A percentile compares a stretch with the other conserved stretches of the same genome.
Evolutionary conservation across 1,284 basidiomycete species (phyloP).

Genomic region (Uromyces viciae-fabae): DNA sequence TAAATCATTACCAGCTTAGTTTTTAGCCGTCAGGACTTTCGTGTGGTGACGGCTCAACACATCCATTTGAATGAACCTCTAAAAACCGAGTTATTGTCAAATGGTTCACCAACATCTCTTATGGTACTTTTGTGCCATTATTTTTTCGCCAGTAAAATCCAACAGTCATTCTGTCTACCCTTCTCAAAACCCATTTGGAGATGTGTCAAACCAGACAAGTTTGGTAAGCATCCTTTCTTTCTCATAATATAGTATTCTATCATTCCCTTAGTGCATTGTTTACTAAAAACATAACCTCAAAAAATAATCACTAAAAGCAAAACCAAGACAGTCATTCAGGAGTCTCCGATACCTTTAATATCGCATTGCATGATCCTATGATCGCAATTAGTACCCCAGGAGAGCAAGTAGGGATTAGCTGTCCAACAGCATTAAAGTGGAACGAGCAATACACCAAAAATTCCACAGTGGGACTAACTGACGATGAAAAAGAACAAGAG

Average conservation of each 20-base stretch:
- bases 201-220: not conserved
- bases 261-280: not conserved
- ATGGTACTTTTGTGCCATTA: slow-evolving; percentile 7
- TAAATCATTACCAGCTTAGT: no score
- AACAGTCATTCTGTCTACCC: not conserved
- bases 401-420: not conserved
- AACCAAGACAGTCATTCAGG: slow-evolving; percentile 6
- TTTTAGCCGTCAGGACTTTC: no score
- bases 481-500: slow-evolving; percentile 36
- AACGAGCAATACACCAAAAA: slow-evolving; percentile 32
- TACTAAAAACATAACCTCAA: not conserved
- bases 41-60: no score
- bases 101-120: not conserved
- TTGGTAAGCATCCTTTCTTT: not conserved
- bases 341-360: slow-evolving; percentile 15
- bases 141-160: not conserved
- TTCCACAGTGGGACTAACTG: not conserved
- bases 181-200: not conserved
- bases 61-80: no score
- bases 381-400: slow-evolving; percentile 23
- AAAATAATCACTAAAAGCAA: not conserved
- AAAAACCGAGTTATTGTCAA: no score
- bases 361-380: slow-evolving; percentile 36
- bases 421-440: slow-evolving; percentile 33
- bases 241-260: not conserved